A percentile compares a stretch with the other conserved stretches of the same genome.
Evolutionary conservation across 495 filamentous ascomycete genomes (phyloP).

Genomic region (Daldinia vernicosa): DNA sequence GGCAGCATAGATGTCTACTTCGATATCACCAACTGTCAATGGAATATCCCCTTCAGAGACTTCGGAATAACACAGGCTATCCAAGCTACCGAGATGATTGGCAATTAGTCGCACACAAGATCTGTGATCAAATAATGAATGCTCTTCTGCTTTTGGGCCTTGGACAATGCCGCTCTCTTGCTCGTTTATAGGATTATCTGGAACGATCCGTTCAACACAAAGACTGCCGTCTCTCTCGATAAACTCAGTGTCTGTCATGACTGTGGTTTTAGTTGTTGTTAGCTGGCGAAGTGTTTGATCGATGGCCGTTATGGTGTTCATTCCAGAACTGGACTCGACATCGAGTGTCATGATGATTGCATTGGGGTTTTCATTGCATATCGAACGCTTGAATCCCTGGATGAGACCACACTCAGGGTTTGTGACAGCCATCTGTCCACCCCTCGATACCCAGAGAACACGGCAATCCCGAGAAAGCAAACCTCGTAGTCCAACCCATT

Average conservation of each 20-base stretch:
- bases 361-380: conserved; percentile 44
- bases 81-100: no score
- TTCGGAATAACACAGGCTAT: conserved; percentile 1
- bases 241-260: conserved; percentile 44
- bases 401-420: conserved; percentile 45
- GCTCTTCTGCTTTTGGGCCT: no score
- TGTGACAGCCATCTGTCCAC: conserved; percentile 42
- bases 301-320: conserved; percentile 28
- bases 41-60: neutral
- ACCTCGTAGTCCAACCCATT: conserved; percentile 41
- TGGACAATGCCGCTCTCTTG: conserved; percentile 9
- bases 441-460: conserved; percentile 51
- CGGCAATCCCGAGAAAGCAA: conserved; percentile 20
- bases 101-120: no score
- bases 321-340: conserved; percentile 10
- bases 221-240: conserved; percentile 47
- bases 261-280: neutral
- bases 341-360: conserved; percentile 48
- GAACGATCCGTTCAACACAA: conserved; percentile 39
- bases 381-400: conserved; percentile 44
- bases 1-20: conserved; percentile 43
- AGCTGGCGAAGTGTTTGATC: conserved; percentile 16
- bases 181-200: conserved; percentile 17
- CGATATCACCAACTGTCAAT: conserved; percentile 26
- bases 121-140: no score